Base-by-base conservation (phyloP, 768 basidiomycete species). In the Tubosaeta sp. region DNA sequence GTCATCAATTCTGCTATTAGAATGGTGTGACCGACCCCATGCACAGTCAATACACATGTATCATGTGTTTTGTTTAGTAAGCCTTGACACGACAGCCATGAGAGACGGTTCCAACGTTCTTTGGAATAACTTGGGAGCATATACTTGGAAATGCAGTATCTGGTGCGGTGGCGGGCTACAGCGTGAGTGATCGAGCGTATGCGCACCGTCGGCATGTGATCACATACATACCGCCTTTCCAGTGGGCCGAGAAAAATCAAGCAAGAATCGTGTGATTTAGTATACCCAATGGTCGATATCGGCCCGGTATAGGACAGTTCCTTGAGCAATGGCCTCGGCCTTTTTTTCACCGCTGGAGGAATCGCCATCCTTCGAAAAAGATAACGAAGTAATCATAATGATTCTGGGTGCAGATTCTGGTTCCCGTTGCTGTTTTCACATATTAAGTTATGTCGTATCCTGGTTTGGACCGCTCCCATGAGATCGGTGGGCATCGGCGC, bases 81-180 rank as follows among this genome's bases (percentile, higher is more conserved):
- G n/a, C n/a, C n/a, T n/a, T n/a, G n/a, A n/a, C n/a, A n/a, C n/a
- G n/a, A n/a, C n/a, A n/a, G n/a, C n/a, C n/a, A n/a, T 24, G 31
- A 34, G 12, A 22, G 54, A 30, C 39, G n/a, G 52, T 57, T 43
- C 19, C 38, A 4, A 48, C 49, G 46, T 57, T 38, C 51, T 12
- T 30, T 29, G 18, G 46, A 52, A 48, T 34, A 39, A 38, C 12
- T 22, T 12, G 21, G 19, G 21, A 13, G 35, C n/a, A 18, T 35
- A n/a, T 41, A 32, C 46, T 18, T 24, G 6, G 29, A 46, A 30
- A 14, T 25, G 8, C 16, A 25, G 16, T 8, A 9, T 24, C 25
- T 42, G 8, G 16, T 38, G n/a, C 7, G 25, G 9, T 29, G 27
- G 34, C 25, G n/a, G 25, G 18, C 19, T 29, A 44, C 31, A 34